These are phyloP conservation scores for Penicillium crystallinum DNA, from an alignment of 495 filamentous ascomycete species.

Conservation along the genomic window DNA sequence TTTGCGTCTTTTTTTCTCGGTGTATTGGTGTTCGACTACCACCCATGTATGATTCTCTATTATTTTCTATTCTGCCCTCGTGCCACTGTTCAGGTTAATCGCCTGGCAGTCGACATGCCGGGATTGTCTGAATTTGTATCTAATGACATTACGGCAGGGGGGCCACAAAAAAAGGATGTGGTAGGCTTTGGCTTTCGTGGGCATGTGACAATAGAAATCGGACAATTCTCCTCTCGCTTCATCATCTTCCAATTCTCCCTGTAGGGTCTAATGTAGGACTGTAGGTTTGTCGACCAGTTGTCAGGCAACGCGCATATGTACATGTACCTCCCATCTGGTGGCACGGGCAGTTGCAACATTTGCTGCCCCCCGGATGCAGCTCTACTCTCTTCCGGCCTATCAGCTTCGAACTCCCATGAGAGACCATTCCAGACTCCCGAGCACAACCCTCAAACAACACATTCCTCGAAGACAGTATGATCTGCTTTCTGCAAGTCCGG, in stretches of 20 bases:
- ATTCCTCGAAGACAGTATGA: not conserved
- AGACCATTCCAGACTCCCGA: not conserved
- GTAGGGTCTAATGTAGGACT: not conserved
- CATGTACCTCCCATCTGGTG: not conserved
- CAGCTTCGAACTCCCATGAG: not conserved
- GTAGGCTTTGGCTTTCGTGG: conserved; percentile 36
- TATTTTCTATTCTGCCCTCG: conserved; percentile 33
- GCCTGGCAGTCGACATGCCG: conserved; percentile 19
- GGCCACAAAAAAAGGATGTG: conserved; percentile 39
- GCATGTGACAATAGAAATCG: conserved; percentile 45
- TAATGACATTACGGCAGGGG: conserved; percentile 45
- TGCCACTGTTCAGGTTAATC: conserved; percentile 17
- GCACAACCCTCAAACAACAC: not conserved
- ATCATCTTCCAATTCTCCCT: conserved; percentile 3
- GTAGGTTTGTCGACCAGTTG: conserved; percentile 1
- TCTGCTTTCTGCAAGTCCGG: not conserved
- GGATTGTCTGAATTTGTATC: conserved; percentile 41
- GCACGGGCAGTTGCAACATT: conserved; percentile 1
- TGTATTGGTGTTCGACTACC: conserved; percentile 38
- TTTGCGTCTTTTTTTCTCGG: conserved; percentile 26
- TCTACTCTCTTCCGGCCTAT: not conserved
- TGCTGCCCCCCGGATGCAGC: not conserved
- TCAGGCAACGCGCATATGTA: conserved; percentile 3
- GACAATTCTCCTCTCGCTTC: conserved; percentile 47
- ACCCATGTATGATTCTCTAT: conserved; percentile 25